A percentile compares a stretch with the other conserved stretches of the same genome.
phyloP scores from a whole-genome alignment of 805 yeast species.

The Candida quercuum region DNA sequence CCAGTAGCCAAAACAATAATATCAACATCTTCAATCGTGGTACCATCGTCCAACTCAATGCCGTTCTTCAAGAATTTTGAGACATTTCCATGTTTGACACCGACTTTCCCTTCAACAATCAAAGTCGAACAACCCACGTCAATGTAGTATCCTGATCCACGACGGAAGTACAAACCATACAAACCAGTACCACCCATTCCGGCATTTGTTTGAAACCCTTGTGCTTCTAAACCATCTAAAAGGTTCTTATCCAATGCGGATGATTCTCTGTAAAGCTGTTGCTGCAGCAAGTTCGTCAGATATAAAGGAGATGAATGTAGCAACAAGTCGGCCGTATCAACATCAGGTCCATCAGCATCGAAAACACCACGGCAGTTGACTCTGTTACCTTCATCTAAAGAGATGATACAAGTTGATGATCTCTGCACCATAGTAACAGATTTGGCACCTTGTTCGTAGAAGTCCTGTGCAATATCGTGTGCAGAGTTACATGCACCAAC shows the following conservation, averaged over 20 bases:
- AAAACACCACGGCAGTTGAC: constrained; percentile 28
- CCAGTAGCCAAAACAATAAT: constrained; percentile 42
- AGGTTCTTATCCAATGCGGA: constrained; percentile 28
- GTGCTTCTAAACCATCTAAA: constrained; percentile 26
- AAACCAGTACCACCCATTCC: constrained; percentile 41
- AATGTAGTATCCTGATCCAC: constrained; percentile 43
- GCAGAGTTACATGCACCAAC: constrained; percentile 42
- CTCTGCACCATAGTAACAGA: constrained; percentile 40
- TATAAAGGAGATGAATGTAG: constrained; percentile 30
- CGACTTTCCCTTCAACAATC: constrained; percentile 34
- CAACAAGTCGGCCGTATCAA: constrained; percentile 34
- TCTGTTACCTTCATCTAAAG: constrained; percentile 30
- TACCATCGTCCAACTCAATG: constrained; percentile 36
- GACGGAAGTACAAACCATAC: constrained; percentile 32
- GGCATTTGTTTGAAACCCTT: constrained; percentile 36
- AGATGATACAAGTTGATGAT: constrained; percentile 38
- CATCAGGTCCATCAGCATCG: constrained; percentile 32
- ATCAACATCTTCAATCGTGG: constrained; percentile 28
- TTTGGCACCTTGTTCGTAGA: constrained; percentile 36
- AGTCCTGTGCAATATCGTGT: constrained; percentile 42
- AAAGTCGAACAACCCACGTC: constrained; percentile 39
- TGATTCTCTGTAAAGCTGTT: constrained; percentile 31
- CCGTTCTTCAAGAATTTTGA: constrained; percentile 32
- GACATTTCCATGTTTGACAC: constrained; percentile 31
- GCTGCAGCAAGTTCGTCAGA: constrained; percentile 30